Conservation (phyloP, 78 protist genomes). For the Diacronema lutheri region DNA sequence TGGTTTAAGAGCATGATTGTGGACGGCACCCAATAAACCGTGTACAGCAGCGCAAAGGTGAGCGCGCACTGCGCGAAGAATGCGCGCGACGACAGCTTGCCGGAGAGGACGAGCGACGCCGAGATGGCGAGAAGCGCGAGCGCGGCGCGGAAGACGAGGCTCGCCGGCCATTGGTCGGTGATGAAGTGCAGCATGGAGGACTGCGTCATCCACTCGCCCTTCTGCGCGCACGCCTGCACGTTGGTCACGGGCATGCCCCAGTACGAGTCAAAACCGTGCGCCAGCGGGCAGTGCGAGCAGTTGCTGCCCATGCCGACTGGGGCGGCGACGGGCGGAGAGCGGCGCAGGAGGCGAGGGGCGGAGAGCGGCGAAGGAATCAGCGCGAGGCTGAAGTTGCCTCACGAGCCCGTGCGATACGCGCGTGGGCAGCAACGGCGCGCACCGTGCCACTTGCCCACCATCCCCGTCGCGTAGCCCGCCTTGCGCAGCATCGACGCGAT, state of each 20-base stretch:
- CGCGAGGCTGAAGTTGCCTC: no score
- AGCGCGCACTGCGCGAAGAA: not conserved
- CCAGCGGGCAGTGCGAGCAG: not conserved
- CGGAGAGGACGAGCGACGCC: not conserved
- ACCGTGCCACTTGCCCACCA: slow-evolving; percentile 39
- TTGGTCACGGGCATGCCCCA: not conserved
- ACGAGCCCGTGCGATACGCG: no score
- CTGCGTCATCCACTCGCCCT: not conserved
- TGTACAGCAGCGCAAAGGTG: not conserved
- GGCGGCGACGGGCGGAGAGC: no score
- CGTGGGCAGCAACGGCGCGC: no score
- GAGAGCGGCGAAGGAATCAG: no score
- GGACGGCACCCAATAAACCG: not conserved
- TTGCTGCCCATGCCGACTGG: not conserved
- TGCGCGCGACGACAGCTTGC: not conserved
- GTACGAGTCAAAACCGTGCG: not conserved
- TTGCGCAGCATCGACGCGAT: not conserved
- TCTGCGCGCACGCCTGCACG: not conserved
- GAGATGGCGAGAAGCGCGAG: not conserved
- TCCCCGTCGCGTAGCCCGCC: not conserved
- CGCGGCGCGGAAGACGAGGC: no score
- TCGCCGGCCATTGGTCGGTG: not conserved
- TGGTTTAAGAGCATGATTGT: no score
- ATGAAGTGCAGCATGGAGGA: not conserved
- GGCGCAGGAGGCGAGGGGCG: no score